phyloP scores from a whole-genome alignment of 2,329 filamentous ascomycete species.

The Seiridium cupressi region DNA sequence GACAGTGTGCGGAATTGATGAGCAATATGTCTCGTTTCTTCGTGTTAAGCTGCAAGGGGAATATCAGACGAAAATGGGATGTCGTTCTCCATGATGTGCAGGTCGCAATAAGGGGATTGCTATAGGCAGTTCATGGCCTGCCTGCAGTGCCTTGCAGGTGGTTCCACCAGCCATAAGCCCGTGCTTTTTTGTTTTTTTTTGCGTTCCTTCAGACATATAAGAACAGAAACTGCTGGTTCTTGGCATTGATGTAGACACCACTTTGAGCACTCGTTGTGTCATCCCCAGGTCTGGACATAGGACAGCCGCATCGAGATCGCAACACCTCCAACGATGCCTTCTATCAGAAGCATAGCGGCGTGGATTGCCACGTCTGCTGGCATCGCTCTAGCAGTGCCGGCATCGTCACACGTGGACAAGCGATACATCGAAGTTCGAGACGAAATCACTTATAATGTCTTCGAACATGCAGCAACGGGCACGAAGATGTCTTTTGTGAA shows the following conservation, averaged over 20 bases:
- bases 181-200: no score
- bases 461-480: constrained; percentile 42
- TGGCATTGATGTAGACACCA: neutral
- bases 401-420: constrained; percentile 3
- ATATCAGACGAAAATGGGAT: neutral
- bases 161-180: no score
- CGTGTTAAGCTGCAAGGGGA: neutral
- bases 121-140: neutral
- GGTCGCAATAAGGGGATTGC: neutral
- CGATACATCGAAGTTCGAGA: constrained; percentile 6
- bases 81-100: neutral
- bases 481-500: constrained; percentile 42
- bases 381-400: neutral
- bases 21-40: neutral
- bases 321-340: neutral
- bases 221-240: neutral
- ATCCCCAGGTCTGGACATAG: neutral
- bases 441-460: constrained; percentile 33
- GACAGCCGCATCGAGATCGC: neutral
- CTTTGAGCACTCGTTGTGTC: neutral
- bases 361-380: neutral
- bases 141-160: neutral
- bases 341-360: neutral
- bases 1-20: neutral
- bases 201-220: neutral